phyloP scores from a whole-genome alignment of 495 filamentous ascomycete genomes.

The Recurvomyces mirabilis region DNA sequence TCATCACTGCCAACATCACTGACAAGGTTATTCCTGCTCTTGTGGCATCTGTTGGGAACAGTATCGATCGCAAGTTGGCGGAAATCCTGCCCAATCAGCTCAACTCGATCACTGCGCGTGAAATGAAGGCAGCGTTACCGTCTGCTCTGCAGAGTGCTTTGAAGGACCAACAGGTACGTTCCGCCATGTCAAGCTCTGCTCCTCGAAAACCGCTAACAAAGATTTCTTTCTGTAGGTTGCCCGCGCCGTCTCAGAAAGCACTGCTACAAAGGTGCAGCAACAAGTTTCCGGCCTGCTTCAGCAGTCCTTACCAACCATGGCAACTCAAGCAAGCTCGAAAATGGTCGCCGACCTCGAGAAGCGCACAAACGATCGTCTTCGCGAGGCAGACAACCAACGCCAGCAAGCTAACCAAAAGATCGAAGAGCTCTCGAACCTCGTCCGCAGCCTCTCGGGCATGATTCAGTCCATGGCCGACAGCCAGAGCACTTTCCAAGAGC shows the following conservation, averaged over 20 bases:
- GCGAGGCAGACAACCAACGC: conserved; percentile 56
- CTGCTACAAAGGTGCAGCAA: no score
- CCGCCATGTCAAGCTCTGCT: conserved; percentile 60
- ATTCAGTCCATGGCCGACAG: conserved; percentile 58
- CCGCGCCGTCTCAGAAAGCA: no score
- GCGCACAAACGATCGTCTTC: conserved; percentile 49
- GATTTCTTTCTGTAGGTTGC: no score
- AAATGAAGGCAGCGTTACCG: conserved; percentile 45
- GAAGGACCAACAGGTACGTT: conserved; percentile 56
- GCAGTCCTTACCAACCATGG: conserved; percentile 49
- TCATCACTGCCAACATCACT: conserved; percentile 58
- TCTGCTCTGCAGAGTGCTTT: conserved; percentile 49
- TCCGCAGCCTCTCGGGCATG: conserved; percentile 59
- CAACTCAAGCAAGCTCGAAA: conserved; percentile 47
- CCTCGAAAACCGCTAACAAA: conserved; percentile 49
- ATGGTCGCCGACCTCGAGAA: conserved; percentile 55
- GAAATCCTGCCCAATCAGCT: conserved; percentile 42
- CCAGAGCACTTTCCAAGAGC: conserved; percentile 51
- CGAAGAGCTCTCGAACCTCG: conserved; percentile 64
- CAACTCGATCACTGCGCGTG: conserved; percentile 36
- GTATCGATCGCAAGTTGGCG: conserved; percentile 52
- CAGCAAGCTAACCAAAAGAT: conserved; percentile 65
- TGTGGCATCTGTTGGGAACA: conserved; percentile 19
- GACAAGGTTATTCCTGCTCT: conserved; percentile 49
- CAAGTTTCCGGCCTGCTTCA: conserved; percentile 53